Evolutionary conservation across 2,329 filamentous ascomycete genomes (phyloP).

Genomic region (Amesomyces nigricolor): DNA sequence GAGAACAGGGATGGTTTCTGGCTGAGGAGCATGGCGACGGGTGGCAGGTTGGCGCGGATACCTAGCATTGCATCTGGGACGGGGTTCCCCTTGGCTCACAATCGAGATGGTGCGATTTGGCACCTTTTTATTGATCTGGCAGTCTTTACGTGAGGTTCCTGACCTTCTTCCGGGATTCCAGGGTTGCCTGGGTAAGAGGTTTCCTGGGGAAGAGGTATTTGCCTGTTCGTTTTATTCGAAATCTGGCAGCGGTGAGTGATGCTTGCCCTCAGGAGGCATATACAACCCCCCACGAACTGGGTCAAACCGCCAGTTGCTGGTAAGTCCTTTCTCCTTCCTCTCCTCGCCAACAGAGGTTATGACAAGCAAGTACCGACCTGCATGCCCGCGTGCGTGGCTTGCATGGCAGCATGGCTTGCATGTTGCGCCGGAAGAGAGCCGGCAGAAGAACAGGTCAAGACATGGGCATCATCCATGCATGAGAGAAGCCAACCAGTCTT

Average conservation of each 20-base stretch:
- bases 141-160: not conserved
- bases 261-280: too few species aligned
- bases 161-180: too few species aligned
- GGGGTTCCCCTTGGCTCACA: not conserved
- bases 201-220: too few species aligned
- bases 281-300: too few species aligned
- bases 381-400: not conserved
- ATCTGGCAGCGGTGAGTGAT: too few species aligned
- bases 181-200: too few species aligned
- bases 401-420: slow-evolving; percentile 4
- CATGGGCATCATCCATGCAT: not conserved
- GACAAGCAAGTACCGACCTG: not conserved
- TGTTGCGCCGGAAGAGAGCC: not conserved
- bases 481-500: too few species aligned
- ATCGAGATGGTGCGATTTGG: not conserved
- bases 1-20: not conserved
- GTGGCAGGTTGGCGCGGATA: not conserved
- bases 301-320: too few species aligned
- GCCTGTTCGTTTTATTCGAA: too few species aligned
- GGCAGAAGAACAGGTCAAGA: not conserved
- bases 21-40: not conserved
- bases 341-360: not conserved
- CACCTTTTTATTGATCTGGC: not conserved
- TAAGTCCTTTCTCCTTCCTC: not conserved
- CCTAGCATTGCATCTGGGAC: slow-evolving; percentile 1